Conservation (phyloP, 495 filamentous ascomycete genomes). For the Eremomyces bilateralis region DNA sequence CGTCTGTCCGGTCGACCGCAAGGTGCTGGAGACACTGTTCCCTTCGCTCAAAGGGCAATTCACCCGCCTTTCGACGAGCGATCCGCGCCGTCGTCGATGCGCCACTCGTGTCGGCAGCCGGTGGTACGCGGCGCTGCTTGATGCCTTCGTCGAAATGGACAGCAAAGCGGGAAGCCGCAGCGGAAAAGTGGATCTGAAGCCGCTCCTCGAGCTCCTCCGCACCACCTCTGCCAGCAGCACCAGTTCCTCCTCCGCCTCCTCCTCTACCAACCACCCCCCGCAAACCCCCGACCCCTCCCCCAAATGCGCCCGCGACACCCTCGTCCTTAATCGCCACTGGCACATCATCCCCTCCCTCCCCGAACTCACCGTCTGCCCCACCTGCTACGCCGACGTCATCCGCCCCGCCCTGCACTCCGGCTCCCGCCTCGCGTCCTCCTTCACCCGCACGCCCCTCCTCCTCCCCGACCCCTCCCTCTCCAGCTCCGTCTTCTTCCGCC, state of each 20-base stretch:
- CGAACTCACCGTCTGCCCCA: slow-evolving; percentile 45
- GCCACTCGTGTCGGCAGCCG: too few relatives aligned
- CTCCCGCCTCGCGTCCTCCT: slow-evolving; percentile 30
- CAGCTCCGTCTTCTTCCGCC: too few relatives aligned
- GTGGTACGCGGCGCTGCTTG: slow-evolving; percentile 36
- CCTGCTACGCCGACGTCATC: slow-evolving; percentile 49
- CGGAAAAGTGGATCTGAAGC: slow-evolving; percentile 23
- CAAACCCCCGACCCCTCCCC: slow-evolving; percentile 26
- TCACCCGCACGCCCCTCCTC: neutral
- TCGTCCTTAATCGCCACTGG: slow-evolving; percentile 28
- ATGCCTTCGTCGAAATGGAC: slow-evolving; percentile 34
- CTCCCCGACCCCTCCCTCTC: neutral
- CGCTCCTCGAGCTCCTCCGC: slow-evolving; percentile 25
- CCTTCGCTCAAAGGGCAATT: slow-evolving; percentile 17
- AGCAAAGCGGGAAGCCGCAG: slow-evolving; percentile 21
- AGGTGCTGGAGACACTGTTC: slow-evolving; percentile 16
- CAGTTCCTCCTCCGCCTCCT: too few relatives aligned
- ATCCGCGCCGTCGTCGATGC: too few relatives aligned
- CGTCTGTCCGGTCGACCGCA: slow-evolving; percentile 17
- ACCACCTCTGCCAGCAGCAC: too few relatives aligned
- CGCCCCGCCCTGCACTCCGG: slow-evolving; percentile 34
- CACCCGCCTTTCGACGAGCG: slow-evolving; percentile 12
- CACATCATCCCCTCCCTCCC: slow-evolving; percentile 39
- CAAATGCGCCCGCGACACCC: slow-evolving; percentile 33
- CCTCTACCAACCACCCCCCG: too few relatives aligned